A percentile compares a stretch with the other conserved stretches of the same genome.
phyloP scores from a whole-genome alignment of 768 basidiomycete species.

The Mrakia frigida region DNA sequence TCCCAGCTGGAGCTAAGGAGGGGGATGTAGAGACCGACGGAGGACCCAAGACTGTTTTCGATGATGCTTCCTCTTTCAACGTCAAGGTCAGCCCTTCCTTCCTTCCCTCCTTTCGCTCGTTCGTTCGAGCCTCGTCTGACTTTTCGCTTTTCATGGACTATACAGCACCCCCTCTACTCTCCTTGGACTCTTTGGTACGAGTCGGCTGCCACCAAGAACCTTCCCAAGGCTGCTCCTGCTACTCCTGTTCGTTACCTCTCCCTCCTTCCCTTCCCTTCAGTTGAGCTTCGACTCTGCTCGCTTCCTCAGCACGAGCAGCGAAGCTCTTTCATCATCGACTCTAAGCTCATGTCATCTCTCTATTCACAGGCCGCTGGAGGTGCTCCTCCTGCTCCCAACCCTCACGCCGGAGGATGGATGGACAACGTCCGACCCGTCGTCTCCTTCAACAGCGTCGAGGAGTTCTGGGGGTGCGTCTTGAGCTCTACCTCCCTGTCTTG shows the following conservation, averaged over 20 bases:
- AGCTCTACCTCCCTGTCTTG: background rate
- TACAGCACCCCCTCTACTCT: constrained; percentile 85
- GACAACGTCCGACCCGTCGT: constrained; percentile 97
- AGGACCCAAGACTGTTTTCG: constrained; percentile 77
- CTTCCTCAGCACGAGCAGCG: background rate
- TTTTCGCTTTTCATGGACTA: background rate
- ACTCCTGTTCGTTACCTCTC: constrained; percentile 39
- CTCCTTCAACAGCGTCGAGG: constrained; percentile 92
- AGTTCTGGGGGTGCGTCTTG: constrained; percentile 88
- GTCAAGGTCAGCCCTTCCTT: constrained; percentile 68
- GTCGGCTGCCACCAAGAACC: constrained; percentile 82
- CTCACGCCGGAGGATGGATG: constrained; percentile 73
- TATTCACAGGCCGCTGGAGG: constrained; percentile 45
- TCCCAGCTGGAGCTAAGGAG: constrained; percentile 9
- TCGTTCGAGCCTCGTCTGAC: constrained; percentile 31
- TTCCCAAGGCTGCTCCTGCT: constrained; percentile 60
- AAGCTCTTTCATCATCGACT: background rate
- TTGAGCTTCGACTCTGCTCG: background rate
- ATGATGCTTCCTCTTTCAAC: constrained; percentile 85
- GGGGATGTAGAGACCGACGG: background rate
- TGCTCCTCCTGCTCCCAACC: constrained; percentile 44
- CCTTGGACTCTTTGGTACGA: constrained; percentile 99
- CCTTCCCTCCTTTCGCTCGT: constrained; percentile 25
- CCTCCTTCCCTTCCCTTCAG: background rate
- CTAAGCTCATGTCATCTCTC: constrained; percentile 36